Evolutionary conservation across 164 flowering plant genomes (phyloP).

Genomic region (Sextonia rubra): DNA sequence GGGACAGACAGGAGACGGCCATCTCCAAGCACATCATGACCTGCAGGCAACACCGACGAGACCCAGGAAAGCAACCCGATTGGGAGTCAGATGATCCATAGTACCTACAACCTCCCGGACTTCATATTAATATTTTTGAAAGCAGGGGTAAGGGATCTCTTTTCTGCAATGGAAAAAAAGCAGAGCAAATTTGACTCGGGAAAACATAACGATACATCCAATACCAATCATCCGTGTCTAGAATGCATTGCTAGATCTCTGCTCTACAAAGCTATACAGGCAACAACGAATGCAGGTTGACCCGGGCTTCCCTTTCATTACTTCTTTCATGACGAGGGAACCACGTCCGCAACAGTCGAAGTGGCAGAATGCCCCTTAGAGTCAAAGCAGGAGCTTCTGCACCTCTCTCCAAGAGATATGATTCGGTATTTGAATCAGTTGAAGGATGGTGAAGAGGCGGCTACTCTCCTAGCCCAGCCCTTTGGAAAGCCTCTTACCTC

Average conservation of each 20-base stretch:
- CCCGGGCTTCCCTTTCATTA: slow-evolving; percentile 1
- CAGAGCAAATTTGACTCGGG: not conserved
- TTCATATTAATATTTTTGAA: not conserved
- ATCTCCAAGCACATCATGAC: too few relatives aligned
- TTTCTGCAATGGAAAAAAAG: not conserved
- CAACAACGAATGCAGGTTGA: not conserved
- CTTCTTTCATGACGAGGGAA: slow-evolving; percentile 2
- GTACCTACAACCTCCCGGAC: not conserved
- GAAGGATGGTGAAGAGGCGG: not conserved
- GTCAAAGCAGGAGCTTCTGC: slow-evolving; percentile 7
- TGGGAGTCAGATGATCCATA: not conserved
- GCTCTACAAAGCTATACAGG: slow-evolving; percentile 5
- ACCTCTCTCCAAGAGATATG: slow-evolving; percentile 4
- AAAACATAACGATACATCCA: slow-evolving; percentile 3
- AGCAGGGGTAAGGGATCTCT: not conserved
- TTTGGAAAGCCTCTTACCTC: too few relatives aligned
- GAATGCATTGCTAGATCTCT: slow-evolving; percentile 1
- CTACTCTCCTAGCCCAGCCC: too few relatives aligned
- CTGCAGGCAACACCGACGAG: too few relatives aligned
- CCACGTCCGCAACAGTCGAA: too few relatives aligned
- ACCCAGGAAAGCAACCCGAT: too few relatives aligned
- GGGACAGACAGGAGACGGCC: too few relatives aligned
- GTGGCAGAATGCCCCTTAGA: not conserved
- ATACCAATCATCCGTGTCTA: slow-evolving; percentile 1
- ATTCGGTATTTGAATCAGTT: not conserved